Base-by-base conservation (phyloP, 2,329 filamentous ascomycete genomes). In the Aspergillus sp. region DNA sequence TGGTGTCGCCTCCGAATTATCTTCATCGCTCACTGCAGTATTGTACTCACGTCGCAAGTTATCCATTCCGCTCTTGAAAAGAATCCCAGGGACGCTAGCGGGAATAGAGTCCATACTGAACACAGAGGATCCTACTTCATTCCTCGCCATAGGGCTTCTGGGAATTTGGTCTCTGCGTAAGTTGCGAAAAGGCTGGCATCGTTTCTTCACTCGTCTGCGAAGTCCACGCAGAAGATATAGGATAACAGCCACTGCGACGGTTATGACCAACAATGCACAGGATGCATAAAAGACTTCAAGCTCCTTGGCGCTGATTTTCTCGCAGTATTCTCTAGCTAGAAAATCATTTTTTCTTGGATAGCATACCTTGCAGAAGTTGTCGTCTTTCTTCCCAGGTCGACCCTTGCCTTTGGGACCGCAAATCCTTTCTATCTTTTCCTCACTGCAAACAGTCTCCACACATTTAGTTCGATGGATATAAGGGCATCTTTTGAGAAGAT, bases 361-460 rank as follows among this genome's bases (percentile, higher is more conserved):
- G 27, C 51, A 52, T 40, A 49, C 36, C 13, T 43, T 45, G 40
- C 51, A 54, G 26, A 39, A 43, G n/a, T 44, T 33, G 12, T 45
- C 41, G 8, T n/a, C 12, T 9, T 33, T 33, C 34, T 31, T 12
- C 12, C 40, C 46, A 32, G 30, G 33, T 19, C 44, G 38, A 27
- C n/a, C 7, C n/a, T 42, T 40, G 5, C 36, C 36, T 13, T 37
- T 35, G 6, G 37, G 19, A 1, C 27, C 41, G 35, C 49, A 53
- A 7, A 27, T 40, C 29, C 43, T 47, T 7, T 46, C 39, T 12
- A 50, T 41, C 29, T 34, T 37, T 19, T 40, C 34, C 28, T 27
- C 42, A 11, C 35, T 36, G 33, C 50, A 53, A n/a, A 46, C 39
- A 33, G 35, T 47, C 7, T 43, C 42, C 33, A 47, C 48, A 31